Base-by-base conservation (phyloP, 1,284 basidiomycete species). In the Trichosporon sp. region DNA sequence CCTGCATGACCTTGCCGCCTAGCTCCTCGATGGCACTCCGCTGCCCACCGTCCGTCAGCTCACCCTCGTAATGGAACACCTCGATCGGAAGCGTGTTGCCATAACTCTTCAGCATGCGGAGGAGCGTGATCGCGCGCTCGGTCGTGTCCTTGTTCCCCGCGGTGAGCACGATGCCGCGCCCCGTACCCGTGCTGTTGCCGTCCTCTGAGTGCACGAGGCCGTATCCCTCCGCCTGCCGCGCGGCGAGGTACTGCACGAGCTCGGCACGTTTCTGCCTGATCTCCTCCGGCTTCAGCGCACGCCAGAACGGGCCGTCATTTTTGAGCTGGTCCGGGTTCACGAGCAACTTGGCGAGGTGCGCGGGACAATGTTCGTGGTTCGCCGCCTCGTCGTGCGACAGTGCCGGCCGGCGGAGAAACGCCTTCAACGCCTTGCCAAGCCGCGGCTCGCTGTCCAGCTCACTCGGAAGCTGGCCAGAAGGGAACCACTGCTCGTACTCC, bases 41-140 rank as follows among this genome's bases (percentile, higher is more conserved):
- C 48, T 84, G 75, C 6, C 67, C 65, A 32, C 71, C 38, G 63
- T 79, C 77, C 7, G 70, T 75, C 32, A 85, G 79, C 74, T 86
- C 85, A 61, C 79, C 83, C 7, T 81, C 78, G 73, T 84, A 86
- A 40, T 84, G 83, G 75, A 85, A 85, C 19, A 86, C 79, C 74
- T 86, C 83, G 32, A 86, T 79, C 0, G 85, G 85, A 0, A 86
- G 79, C 8, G 70, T 74, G 67, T 79, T 79, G 6, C 80, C 75
- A 38, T 83, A 76, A 7, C 79, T 71, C 21, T 78, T 77, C 12
- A 86, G 79, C 66, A 84, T 78, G 19, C 79, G 76, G 16, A 86
- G 77, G 3, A 80, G 77, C 4, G 82, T 81, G 37, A 85, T 75
- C 5, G 83, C 73, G n/a, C 84, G 80, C 2, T 75, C 72, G 0